Evolutionary conservation across 140 eudicot species (phyloP), one percentile per base, ranked within the genome.

Genomic region (Bidens hawaiensis): DNA sequence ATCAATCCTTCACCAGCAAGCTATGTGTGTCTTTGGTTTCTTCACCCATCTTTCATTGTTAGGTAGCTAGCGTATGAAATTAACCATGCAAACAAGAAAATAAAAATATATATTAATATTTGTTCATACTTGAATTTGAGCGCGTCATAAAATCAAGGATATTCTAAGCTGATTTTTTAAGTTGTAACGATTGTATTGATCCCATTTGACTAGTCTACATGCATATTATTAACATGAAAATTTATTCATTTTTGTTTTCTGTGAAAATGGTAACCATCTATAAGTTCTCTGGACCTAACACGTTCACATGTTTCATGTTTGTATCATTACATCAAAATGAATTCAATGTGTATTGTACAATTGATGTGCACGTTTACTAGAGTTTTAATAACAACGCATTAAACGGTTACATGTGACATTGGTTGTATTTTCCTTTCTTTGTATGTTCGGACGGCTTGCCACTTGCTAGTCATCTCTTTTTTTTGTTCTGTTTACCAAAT

Each of bases 1-100:
- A n/a, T n/a, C 57, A 50, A 50, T 22, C 57, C 62, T 56, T 56
- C 25, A 28, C 23, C 43, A 56, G 62, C 62, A 30, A 56, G 43
- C 62, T 25, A 53, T 53, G 4, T 53, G 5, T 30, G 16, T 28
- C 62, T 55, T 55, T 7, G 62, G 24, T 27, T 55, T 28, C 62
- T 55, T 55, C 62, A 55, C 41, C 18, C 41, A 54, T 12, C 9
- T 48, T 26, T n/a, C 27, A 23, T 54, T 54, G 61, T 54, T 54
- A 6, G 31, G 57, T 22, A 54, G 4, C 9, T 52, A 3, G 59
- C 11, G 41, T 54, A 54, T 27, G 22, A 25, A 53, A 18, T 26
- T 11, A n/a, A 46, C 24, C 59, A 52, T 52, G 36, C 36, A 8
- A 52, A 52, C 12, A 24, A 12, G 21, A 52, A 24, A 52, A 24